Percentiles rank a stretch among this genome's conserved stretches.
Conservation (phyloP, 2,329 filamentous ascomycete species). For the Cladosporium halotolerans region DNA sequence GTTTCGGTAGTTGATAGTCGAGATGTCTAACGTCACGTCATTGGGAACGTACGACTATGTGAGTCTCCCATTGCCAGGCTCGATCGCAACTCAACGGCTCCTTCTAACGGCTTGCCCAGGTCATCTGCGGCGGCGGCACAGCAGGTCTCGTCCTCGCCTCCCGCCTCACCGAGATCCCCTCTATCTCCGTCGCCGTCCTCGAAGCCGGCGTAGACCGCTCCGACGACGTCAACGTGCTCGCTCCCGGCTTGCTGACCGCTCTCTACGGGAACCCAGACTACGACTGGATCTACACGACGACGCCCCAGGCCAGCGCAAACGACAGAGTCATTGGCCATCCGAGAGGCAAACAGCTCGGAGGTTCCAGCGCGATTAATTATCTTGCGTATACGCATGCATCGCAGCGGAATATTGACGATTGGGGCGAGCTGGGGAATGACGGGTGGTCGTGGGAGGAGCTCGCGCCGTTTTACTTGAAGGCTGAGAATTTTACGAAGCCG, state of each 20-base stretch:
- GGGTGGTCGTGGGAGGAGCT: constrained; percentile 27
- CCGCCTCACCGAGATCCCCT: constrained; percentile 16
- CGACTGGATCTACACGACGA: constrained; percentile 28
- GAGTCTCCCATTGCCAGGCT: background rate
- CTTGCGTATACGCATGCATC: constrained; percentile 16
- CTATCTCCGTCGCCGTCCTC: constrained; percentile 27
- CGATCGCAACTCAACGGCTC: background rate
- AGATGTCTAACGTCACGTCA: background rate
- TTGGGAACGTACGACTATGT: background rate
- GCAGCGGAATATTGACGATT: constrained; percentile 30
- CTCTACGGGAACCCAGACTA: constrained; percentile 23
- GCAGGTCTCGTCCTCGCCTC: constrained; percentile 19
- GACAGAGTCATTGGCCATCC: constrained; percentile 11
- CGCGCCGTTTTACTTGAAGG: constrained; percentile 27
- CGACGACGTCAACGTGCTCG: constrained; percentile 11
- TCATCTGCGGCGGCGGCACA: constrained; percentile 14
- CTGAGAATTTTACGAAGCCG: constrained; percentile 27
- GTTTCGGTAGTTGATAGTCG: too few relatives aligned
- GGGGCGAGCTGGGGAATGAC: constrained; percentile 29
- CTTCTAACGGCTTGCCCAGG: constrained; percentile 11
- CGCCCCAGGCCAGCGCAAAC: constrained; percentile 10
- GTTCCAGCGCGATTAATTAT: constrained; percentile 14
- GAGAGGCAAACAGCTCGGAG: constrained; percentile 14
- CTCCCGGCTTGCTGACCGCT: constrained; percentile 8
- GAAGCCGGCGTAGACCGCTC: constrained; percentile 23